Evolutionary conservation across 2,329 filamentous ascomycete genomes (phyloP).

Genomic region (Aotearoamyces nothofagi): DNA sequence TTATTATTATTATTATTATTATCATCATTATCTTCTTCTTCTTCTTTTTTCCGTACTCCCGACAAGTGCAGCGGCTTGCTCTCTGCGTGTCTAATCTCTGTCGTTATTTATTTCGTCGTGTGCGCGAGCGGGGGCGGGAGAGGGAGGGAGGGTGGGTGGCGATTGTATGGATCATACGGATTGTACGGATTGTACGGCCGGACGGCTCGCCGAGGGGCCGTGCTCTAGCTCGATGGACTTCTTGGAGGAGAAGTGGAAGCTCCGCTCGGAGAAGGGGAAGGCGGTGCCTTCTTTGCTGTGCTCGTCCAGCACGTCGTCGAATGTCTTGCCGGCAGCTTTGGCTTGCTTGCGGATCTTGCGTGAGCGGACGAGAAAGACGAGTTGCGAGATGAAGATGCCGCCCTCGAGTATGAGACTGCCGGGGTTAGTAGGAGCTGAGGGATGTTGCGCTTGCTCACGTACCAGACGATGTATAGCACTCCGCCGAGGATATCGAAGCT

Average conservation of each 20-base stretch:
- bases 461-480: slow-evolving; percentile 44
- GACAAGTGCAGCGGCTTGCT: not conserved
- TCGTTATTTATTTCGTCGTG: not conserved
- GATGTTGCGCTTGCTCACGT: slow-evolving; percentile 14
- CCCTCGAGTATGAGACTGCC: slow-evolving; percentile 37
- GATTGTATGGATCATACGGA: too few relatives aligned
- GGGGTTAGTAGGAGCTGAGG: not conserved
- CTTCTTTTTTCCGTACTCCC: not conserved
- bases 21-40: not conserved
- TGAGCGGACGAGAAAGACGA: slow-evolving; percentile 41
- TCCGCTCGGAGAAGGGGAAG: slow-evolving; percentile 23
- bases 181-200: too few relatives aligned
- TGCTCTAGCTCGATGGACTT: too few relatives aligned
- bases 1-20: not conserved
- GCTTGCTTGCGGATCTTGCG: slow-evolving; percentile 34
- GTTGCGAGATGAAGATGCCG: slow-evolving; percentile 43
- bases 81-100: not conserved
- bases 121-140: too few relatives aligned
- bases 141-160: too few relatives aligned
- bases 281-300: slow-evolving; percentile 17
- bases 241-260: slow-evolving; percentile 8
- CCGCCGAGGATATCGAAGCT: slow-evolving; percentile 46
- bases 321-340: slow-evolving; percentile 32
- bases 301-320: slow-evolving; percentile 34
- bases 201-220: too few relatives aligned